Conservation (phyloP, 176 grass and related monocot species). For the Guadua angustifolia region DNA sequence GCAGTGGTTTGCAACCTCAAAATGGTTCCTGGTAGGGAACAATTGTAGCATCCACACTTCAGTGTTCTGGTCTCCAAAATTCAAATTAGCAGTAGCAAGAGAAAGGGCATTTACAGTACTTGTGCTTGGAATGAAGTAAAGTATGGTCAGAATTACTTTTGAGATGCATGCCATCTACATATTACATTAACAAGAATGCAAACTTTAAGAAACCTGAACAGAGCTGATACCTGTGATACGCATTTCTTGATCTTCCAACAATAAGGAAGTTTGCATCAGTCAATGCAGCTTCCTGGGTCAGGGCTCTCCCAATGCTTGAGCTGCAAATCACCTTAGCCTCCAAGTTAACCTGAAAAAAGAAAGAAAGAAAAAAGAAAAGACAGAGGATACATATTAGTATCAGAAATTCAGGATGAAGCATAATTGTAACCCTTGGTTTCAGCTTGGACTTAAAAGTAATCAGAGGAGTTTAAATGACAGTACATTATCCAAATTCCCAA, state of each 20-base stretch:
- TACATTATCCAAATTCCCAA: neutral
- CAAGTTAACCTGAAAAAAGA: slow-evolving; percentile 69
- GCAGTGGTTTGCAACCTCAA: slow-evolving; percentile 76
- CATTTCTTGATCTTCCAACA: slow-evolving; percentile 75
- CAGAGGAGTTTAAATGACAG: neutral
- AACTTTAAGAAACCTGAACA: neutral
- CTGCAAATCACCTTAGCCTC: slow-evolving; percentile 83
- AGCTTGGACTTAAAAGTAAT: slow-evolving; percentile 1
- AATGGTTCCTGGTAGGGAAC: slow-evolving; percentile 56
- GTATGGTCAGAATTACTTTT: neutral
- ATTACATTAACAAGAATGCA: neutral
- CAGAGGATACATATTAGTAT: neutral
- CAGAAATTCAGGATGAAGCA: neutral
- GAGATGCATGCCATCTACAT: neutral
- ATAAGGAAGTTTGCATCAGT: slow-evolving; percentile 70
- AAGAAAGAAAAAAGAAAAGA: neutral
- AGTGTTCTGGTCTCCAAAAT: neutral
- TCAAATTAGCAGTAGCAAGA: neutral
- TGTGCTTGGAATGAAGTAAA: neutral
- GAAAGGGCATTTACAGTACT: neutral
- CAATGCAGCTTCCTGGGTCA: slow-evolving; percentile 66
- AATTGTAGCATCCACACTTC: neutral
- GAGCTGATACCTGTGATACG: slow-evolving; percentile 51
- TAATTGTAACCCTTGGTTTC: neutral
- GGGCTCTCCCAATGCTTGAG: slow-evolving; percentile 74